These are phyloP conservation scores for Ceratocystis alfenasii DNA, from an alignment of 2,329 filamentous ascomycete species.

Conservation along the genomic window DNA sequence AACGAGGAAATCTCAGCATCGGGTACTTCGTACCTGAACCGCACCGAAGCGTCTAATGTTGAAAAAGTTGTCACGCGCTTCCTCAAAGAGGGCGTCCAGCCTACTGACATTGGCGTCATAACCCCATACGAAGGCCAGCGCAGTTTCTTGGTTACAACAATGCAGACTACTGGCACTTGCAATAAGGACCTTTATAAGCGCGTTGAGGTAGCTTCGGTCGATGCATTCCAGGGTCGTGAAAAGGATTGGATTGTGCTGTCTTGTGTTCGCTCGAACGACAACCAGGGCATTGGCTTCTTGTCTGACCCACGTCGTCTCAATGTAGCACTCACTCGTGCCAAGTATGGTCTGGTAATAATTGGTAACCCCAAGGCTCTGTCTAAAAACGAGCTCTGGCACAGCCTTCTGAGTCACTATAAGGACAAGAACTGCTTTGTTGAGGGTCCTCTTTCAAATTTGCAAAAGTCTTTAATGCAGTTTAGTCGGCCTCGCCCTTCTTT, in stretches of 20 bases:
- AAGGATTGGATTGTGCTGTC: conserved; percentile 98
- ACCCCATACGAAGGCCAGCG: conserved; percentile 97
- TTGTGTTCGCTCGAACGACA: conserved; percentile 95
- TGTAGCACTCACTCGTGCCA: conserved; percentile 89
- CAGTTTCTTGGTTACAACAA: conserved; percentile 97
- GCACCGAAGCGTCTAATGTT: conserved; percentile 91
- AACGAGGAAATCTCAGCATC: conserved; percentile 97
- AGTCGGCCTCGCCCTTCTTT: conserved; percentile 86
- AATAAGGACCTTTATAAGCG: conserved; percentile 99
- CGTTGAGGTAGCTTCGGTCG: conserved; percentile 93
- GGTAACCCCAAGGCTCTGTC: conserved; percentile 95
- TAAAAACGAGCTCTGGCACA: conserved; percentile 97
- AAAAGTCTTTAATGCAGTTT: conserved; percentile 89
- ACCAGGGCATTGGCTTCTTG: conserved; percentile 97
- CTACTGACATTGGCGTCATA: conserved; percentile 88
- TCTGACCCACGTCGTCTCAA: conserved; percentile 96
- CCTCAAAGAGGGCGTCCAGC: conserved; percentile 96
- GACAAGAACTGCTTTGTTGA: conserved; percentile 92
- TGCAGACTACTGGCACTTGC: conserved; percentile 94
- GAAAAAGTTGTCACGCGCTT: conserved; percentile 98
- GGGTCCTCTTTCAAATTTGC: conserved; percentile 88
- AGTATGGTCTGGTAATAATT: conserved; percentile 90
- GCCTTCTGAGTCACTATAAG: conserved; percentile 90
- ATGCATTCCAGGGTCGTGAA: conserved; percentile 96
- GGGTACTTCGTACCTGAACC: conserved; percentile 94